phyloP scores from a whole-genome alignment of 1,139 yeast genomes.

The Pichia sp. region DNA sequence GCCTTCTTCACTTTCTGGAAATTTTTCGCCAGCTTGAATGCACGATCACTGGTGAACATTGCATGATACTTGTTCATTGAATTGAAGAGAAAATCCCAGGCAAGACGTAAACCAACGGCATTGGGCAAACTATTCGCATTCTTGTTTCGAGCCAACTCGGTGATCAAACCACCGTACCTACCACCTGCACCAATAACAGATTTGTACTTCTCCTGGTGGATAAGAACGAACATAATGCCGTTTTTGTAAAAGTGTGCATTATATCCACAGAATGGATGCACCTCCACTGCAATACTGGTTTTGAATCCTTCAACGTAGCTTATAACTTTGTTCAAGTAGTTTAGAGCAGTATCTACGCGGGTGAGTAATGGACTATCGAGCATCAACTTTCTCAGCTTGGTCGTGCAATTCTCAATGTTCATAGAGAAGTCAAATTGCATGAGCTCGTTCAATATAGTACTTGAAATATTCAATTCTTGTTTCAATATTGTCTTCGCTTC shows the following conservation, averaged over 20 bases:
- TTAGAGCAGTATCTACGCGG: constrained; percentile 55
- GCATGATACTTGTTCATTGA: constrained; percentile 44
- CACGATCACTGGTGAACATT: constrained; percentile 26
- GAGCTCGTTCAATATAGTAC: constrained; percentile 75
- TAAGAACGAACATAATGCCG: constrained; percentile 74
- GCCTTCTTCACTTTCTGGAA: constrained; percentile 28
- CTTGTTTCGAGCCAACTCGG: constrained; percentile 47
- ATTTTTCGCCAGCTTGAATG: constrained; percentile 21
- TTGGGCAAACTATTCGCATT: constrained; percentile 32
- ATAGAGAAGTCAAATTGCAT: constrained; percentile 72
- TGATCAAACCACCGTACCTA: constrained; percentile 68
- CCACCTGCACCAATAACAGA: constrained; percentile 84
- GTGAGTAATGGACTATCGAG: constrained; percentile 62
- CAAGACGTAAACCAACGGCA: constrained; percentile 83
- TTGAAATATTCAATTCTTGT: constrained; percentile 66
- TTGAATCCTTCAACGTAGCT: constrained; percentile 51
- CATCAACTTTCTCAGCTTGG: constrained; percentile 60
- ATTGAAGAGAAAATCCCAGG: constrained; percentile 51
- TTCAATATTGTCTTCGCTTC: constrained; percentile 62
- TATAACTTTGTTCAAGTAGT: constrained; percentile 51
- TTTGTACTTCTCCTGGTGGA: constrained; percentile 48
- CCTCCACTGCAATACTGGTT: constrained; percentile 35
- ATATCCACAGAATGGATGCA: constrained; percentile 76
- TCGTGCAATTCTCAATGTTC: constrained; percentile 56
- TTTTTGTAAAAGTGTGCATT: constrained; percentile 69